Evolutionary conservation across 768 basidiomycete genomes (phyloP).

Genomic region (Rhodotorula toruloides): DNA sequence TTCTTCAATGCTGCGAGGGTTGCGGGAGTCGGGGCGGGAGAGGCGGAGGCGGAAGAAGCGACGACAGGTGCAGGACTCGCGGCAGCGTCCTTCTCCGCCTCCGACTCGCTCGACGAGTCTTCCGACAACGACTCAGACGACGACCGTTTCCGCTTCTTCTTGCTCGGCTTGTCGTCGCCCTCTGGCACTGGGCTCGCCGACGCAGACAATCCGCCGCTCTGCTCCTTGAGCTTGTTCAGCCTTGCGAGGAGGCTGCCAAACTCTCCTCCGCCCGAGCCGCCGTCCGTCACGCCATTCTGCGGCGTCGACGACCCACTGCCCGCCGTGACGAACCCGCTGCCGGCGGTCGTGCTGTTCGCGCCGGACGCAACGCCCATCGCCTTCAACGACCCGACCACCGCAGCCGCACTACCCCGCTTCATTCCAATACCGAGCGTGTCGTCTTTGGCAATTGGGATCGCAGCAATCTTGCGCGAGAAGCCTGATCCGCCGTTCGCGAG

Average conservation of each 20-base stretch:
- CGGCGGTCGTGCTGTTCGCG: neutral
- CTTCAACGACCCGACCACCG: constrained; percentile 22
- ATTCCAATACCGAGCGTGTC: constrained; percentile 41
- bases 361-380: constrained; percentile 28
- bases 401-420: constrained; percentile 30
- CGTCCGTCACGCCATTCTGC: constrained; percentile 7
- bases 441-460: constrained; percentile 41
- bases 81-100: constrained; percentile 3
- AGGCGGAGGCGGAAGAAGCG: neutral
- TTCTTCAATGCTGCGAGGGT: constrained; percentile 27
- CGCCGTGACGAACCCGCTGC: constrained; percentile 34
- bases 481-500: constrained; percentile 22
- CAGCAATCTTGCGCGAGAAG: constrained; percentile 33
- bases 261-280: constrained; percentile 37
- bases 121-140: constrained; percentile 1
- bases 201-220: constrained; percentile 12
- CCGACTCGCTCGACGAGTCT: constrained; percentile 10
- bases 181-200: constrained; percentile 13
- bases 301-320: constrained; percentile 22
- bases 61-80: neutral
- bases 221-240: constrained; percentile 36
- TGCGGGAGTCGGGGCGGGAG: neutral
- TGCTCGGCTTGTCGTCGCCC: constrained; percentile 16
- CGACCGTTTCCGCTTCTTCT: constrained; percentile 29
- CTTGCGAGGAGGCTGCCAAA: constrained; percentile 38